These are phyloP conservation scores for Aspergillus puulaauensis DNA, from an alignment of 2,329 filamentous ascomycete genomes.

Conservation along the genomic window DNA sequence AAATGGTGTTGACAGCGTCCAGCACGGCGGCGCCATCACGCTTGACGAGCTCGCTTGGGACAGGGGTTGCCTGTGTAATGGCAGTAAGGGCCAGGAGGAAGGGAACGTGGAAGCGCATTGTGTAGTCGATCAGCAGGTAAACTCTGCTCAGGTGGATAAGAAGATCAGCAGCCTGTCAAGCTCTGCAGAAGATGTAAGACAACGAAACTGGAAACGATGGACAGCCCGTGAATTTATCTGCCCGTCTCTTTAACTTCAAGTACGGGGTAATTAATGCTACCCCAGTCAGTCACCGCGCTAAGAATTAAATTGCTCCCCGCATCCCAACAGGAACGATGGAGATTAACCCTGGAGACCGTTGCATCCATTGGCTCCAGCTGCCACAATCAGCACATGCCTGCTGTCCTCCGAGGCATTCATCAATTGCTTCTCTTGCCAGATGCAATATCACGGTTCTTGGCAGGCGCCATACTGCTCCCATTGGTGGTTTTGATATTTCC, in stretches of 20 bases:
- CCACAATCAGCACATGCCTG: not conserved
- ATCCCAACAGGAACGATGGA: not conserved
- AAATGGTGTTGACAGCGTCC: constrained; percentile 13
- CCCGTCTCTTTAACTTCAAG: no score
- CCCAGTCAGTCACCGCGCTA: not conserved
- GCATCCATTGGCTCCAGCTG: not conserved
- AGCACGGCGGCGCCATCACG: constrained; percentile 18
- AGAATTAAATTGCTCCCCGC: constrained; percentile 1
- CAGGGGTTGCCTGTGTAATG: constrained; percentile 10
- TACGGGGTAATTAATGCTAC: not conserved
- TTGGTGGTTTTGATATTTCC: not conserved
- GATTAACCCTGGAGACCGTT: not conserved
- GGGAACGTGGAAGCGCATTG: constrained; percentile 10
- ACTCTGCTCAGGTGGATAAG: not conserved
- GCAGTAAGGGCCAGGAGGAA: constrained; percentile 4
- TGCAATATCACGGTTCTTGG: not conserved
- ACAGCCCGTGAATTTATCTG: not conserved
- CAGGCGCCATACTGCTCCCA: not conserved
- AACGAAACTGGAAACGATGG: not conserved
- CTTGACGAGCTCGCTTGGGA: not conserved
- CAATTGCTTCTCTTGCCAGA: not conserved
- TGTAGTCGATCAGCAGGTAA: not conserved
- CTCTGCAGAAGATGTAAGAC: not conserved
- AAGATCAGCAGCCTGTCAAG: not conserved
- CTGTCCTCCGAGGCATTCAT: not conserved